Conservation (phyloP, 495 filamentous ascomycete species). For the Trypethelium eluteriae region DNA sequence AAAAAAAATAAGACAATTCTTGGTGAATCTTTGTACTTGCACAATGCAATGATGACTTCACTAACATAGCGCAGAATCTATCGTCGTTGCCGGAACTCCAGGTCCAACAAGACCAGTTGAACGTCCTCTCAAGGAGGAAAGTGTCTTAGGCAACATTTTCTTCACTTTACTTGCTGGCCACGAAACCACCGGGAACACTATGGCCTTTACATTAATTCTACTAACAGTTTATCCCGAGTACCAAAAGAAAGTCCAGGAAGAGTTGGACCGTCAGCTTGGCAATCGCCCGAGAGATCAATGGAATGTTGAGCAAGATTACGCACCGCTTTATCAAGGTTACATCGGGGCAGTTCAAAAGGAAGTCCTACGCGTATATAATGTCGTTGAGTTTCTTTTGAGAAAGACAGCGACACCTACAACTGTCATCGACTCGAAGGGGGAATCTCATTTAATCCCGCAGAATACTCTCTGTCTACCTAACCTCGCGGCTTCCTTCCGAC, state of each 20-base stretch:
- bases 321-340: background rate
- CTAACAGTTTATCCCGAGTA: conserved; percentile 26
- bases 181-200: conserved; percentile 11
- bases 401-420: background rate
- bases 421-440: background rate
- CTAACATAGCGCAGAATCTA: conserved; percentile 3
- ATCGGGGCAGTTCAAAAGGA: conserved; percentile 6
- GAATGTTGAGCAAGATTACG: conserved; percentile 3
- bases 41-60: background rate
- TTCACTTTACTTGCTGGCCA: conserved; percentile 16
- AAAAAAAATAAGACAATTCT: conserved; percentile 16
- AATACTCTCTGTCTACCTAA: background rate
- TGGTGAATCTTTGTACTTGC: background rate
- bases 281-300: conserved; percentile 11
- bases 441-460: background rate
- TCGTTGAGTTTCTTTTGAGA: background rate
- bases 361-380: background rate
- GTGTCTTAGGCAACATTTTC: conserved; percentile 13
- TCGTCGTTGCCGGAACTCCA: conserved; percentile 10
- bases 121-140: background rate
- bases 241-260: conserved; percentile 19
- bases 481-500: background rate
- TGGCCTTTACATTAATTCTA: conserved; percentile 15
- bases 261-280: conserved; percentile 20
- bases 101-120: background rate